Evolutionary conservation across 2,329 filamentous ascomycete genomes (phyloP), one percentile per base, ranked within the genome.

Genomic region (Penicillium frequentans): DNA sequence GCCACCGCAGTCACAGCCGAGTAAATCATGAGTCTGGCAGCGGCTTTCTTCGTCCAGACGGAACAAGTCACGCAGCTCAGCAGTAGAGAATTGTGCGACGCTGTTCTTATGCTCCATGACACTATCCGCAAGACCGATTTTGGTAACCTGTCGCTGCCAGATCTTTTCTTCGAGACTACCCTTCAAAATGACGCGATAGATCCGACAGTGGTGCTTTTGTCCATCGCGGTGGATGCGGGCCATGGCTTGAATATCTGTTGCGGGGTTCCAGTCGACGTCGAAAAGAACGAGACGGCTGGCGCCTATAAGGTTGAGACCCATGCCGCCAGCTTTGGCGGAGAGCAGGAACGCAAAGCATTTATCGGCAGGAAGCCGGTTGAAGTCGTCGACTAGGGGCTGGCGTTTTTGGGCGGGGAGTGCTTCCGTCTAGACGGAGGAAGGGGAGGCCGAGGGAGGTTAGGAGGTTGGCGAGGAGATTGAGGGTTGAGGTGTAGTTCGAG

Each of bases 201-300:
- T 89, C 54, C 84, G 84, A 60, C 87, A 89, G 3, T 83, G 84
- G 11, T 79, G 75, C 69, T 86, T 88, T 68, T 91, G 88, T 0
- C 88, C 88, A 64, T 90, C 87, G 49, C 88, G 82, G 68, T 90
- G 87, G 47, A 90, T 88, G 14, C 88, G 84, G 13, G 87, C 88
- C 86, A 90, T 90, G 8, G 88, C 88, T 70, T 91, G 88, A 21
- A 88, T 76, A 65, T 91, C 88, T 0, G 86, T 89, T 0, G 87
- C 86, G 1, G 88, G 88, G 65, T 91, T 91, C 88, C 88, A 91
- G 72, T 90, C 88, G 9, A 89, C 83, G 64, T 91, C 88, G 64
- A 89, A 90, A 1, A 91, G 82, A 5, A 90, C 77, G 2, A 91
- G 81, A 23, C 88, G 82, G 31, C 85, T 88, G 5, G 87, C 88